Conservation (phyloP, 2,329 filamentous ascomycete species). For the Cladobotryum protrusum region DNA sequence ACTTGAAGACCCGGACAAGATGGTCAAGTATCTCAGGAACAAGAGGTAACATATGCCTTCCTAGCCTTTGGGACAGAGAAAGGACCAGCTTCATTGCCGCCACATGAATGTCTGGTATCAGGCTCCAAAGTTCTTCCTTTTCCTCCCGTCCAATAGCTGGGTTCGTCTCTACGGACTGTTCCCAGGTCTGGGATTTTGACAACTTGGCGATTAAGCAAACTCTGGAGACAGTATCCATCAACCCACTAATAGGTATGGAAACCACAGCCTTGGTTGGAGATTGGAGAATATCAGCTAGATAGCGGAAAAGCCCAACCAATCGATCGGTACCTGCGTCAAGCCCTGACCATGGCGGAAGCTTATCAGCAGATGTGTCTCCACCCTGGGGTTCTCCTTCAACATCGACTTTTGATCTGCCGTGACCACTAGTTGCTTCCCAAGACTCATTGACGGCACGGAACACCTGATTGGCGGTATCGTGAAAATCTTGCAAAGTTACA, state of each 20-base stretch:
- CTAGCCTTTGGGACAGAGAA: conserved; percentile 52
- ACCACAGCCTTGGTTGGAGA: conserved; percentile 60
- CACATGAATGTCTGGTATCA: conserved; percentile 68
- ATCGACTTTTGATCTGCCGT: conserved; percentile 36
- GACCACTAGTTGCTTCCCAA: conserved; percentile 63
- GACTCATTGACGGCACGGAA: conserved; percentile 76
- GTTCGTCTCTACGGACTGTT: conserved; percentile 57
- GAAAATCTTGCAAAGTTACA: conserved; percentile 56
- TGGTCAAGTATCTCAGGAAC: conserved; percentile 64
- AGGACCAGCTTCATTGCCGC: conserved; percentile 60
- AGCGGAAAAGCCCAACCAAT: conserved; percentile 57
- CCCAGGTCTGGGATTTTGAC: conserved; percentile 40
- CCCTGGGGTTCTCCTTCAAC: conserved; percentile 42
- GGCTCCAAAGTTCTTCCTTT: conserved; percentile 68
- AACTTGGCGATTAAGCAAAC: conserved; percentile 59
- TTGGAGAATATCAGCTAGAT: conserved; percentile 58
- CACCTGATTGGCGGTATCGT: conserved; percentile 67
- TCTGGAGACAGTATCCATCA: conserved; percentile 64
- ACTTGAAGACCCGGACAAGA: conserved; percentile 62
- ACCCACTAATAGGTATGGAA: conserved; percentile 57
- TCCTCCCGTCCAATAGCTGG: conserved; percentile 72
- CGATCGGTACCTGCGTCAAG: conserved; percentile 68
- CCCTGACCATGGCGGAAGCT: conserved; percentile 66
- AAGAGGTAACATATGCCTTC: conserved; percentile 50
- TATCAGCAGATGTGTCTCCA: conserved; percentile 38